Percentiles rank a stretch among this genome's conserved stretches.
Conservation (phyloP, 345 rosid genomes). For the Psidium guajava region DNA sequence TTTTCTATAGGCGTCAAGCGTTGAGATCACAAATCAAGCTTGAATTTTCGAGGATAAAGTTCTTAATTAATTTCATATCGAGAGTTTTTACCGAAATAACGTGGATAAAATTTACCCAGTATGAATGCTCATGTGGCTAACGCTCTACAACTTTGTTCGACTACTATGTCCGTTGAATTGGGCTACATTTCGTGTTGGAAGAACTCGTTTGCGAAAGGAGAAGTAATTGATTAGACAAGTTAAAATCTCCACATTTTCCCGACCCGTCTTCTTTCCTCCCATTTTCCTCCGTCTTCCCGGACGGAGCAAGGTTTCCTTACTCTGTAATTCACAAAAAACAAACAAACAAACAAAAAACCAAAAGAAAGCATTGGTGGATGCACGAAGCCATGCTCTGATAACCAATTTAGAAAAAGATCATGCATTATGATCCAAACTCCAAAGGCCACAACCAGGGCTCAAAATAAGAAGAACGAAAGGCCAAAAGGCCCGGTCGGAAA, state of each 20-base stretch:
- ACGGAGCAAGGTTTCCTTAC: too few relatives aligned
- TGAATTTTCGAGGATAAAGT: not conserved
- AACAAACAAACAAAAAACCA: too few relatives aligned
- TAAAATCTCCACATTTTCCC: not conserved
- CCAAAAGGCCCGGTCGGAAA: not conserved
- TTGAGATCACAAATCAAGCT: not conserved
- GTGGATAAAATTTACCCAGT: not conserved
- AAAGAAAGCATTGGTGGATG: too few relatives aligned
- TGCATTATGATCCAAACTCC: not conserved
- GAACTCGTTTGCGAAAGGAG: not conserved
- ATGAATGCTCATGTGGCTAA: not conserved
- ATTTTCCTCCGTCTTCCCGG: too few relatives aligned
- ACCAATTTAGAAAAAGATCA: not conserved
- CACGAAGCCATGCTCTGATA: too few relatives aligned
- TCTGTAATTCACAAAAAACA: too few relatives aligned
- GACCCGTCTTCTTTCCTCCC: not conserved
- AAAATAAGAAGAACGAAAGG: not conserved
- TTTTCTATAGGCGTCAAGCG: not conserved
- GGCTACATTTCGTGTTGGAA: not conserved
- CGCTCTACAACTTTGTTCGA: not conserved
- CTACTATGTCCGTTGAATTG: not conserved
- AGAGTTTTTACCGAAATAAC: not conserved
- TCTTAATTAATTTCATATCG: not conserved
- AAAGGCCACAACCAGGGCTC: not conserved
- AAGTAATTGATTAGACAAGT: not conserved